phyloP scores from a whole-genome alignment of 208 protist species.

The Wallacemonas sp. region DNA sequence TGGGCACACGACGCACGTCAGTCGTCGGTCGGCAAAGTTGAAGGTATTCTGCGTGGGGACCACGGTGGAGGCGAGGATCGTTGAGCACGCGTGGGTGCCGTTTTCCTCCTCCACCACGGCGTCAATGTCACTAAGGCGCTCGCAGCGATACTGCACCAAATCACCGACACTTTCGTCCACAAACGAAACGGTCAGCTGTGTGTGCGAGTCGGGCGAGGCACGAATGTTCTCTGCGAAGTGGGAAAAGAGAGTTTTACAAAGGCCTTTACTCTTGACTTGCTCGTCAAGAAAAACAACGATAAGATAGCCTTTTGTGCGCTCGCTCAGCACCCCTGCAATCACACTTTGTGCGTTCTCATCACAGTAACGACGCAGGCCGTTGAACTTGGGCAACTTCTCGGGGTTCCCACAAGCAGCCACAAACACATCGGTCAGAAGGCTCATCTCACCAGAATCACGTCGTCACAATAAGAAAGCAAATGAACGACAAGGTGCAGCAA shows the following conservation, averaged over 20 bases:
- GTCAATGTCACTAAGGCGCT: slow-evolving; percentile 54
- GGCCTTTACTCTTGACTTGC: slow-evolving; percentile 20
- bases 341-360: slow-evolving; percentile 25
- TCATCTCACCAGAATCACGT: too few species aligned
- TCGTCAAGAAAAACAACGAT: slow-evolving; percentile 36
- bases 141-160: slow-evolving; percentile 59
- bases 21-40: slow-evolving; percentile 40
- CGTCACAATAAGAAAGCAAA: neutral
- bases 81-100: slow-evolving; percentile 36
- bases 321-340: slow-evolving; percentile 31
- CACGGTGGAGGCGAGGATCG: slow-evolving; percentile 43
- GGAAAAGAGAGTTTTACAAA: slow-evolving; percentile 49
- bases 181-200: slow-evolving; percentile 59
- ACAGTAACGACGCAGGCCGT: slow-evolving; percentile 19
- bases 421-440: slow-evolving; percentile 38
- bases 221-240: slow-evolving; percentile 41
- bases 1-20: slow-evolving; percentile 49
- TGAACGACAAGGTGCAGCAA: neutral
- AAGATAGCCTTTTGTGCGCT: slow-evolving; percentile 35
- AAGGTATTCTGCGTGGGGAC: slow-evolving; percentile 43
- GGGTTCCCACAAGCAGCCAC: slow-evolving; percentile 31
- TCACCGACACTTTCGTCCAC: slow-evolving; percentile 48
- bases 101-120: slow-evolving; percentile 57
- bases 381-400: slow-evolving; percentile 31
- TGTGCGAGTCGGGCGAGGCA: slow-evolving; percentile 27